phyloP scores from a whole-genome alignment of 2,329 filamentous ascomycete species.

The Ceratocystis papillata region DNA sequence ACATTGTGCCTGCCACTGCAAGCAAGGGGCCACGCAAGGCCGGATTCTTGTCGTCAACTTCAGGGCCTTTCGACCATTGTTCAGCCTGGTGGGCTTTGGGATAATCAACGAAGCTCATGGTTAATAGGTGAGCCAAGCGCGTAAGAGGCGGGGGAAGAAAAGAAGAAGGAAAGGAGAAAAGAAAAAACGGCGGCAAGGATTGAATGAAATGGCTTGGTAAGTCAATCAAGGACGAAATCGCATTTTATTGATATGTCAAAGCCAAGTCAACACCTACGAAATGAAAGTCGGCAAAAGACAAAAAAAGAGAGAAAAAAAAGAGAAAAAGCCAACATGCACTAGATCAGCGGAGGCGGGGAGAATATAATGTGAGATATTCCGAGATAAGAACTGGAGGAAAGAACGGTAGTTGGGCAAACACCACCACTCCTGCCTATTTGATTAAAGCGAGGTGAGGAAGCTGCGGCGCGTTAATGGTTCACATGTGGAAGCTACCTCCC shows the following conservation, averaged over 20 bases:
- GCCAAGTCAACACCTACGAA: neutral
- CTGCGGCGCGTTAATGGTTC: too few relatives aligned
- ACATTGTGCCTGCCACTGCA: constrained; percentile 52
- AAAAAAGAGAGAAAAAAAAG: neutral
- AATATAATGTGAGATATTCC: neutral
- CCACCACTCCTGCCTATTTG: too few relatives aligned
- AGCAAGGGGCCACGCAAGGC: constrained; percentile 56
- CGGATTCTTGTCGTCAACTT: constrained; percentile 50
- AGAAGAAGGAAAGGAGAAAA: neutral
- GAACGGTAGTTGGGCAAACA: too few relatives aligned
- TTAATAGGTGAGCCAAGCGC: too few relatives aligned
- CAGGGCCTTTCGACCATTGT: constrained; percentile 31
- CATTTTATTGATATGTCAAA: neutral
- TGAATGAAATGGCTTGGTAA: neutral
- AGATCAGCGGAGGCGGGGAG: neutral
- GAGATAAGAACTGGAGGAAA: neutral
- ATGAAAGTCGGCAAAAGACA: neutral
- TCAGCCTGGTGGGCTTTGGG: constrained; percentile 33
- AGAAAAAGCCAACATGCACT: neutral
- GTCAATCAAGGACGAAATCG: neutral
- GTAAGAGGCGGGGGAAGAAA: constrained; percentile 10
- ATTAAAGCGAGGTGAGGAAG: too few relatives aligned
- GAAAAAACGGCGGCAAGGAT: neutral
- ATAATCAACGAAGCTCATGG: constrained; percentile 36
- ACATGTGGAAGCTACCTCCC: too few relatives aligned